Evolutionary conservation across 208 protist species (phyloP).

Genomic region (Acanthamoeba royreba): DNA sequence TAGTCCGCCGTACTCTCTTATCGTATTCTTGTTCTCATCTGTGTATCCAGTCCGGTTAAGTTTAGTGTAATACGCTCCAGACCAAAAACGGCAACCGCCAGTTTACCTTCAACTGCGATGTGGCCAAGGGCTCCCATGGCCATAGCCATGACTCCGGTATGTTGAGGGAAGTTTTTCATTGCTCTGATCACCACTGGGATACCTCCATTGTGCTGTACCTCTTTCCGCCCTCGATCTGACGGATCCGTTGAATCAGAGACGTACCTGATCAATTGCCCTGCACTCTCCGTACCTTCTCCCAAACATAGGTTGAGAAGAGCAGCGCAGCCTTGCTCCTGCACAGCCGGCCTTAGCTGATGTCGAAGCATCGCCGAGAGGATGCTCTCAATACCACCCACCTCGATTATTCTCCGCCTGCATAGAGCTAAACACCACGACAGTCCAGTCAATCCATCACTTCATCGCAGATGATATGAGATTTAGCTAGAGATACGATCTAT

Average conservation of each 20-base stretch:
- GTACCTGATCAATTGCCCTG: too few relatives aligned
- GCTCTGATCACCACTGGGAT: not conserved
- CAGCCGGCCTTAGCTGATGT: not conserved
- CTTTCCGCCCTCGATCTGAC: not conserved
- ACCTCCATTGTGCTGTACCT: not conserved
- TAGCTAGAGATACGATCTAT: not conserved
- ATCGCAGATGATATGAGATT: too few relatives aligned
- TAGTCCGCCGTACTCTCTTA: not conserved
- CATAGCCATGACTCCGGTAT: not conserved
- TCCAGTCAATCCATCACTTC: too few relatives aligned
- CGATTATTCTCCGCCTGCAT: not conserved
- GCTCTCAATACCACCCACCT: not conserved
- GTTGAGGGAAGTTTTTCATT: not conserved
- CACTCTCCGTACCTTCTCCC: not conserved
- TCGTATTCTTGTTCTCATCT: slow-evolving; percentile 11
- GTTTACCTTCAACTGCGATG: not conserved
- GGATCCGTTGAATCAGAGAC: not conserved
- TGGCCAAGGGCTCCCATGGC: not conserved
- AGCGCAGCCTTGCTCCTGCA: not conserved
- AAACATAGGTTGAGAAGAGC: not conserved
- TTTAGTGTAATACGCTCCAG: not conserved
- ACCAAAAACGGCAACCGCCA: not conserved
- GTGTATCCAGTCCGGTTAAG: not conserved
- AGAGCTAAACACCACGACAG: not conserved
- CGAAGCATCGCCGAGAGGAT: not conserved